phyloP scores from a whole-genome alignment of 1,139 yeast species.

The Waltiozyma sp. region DNA sequence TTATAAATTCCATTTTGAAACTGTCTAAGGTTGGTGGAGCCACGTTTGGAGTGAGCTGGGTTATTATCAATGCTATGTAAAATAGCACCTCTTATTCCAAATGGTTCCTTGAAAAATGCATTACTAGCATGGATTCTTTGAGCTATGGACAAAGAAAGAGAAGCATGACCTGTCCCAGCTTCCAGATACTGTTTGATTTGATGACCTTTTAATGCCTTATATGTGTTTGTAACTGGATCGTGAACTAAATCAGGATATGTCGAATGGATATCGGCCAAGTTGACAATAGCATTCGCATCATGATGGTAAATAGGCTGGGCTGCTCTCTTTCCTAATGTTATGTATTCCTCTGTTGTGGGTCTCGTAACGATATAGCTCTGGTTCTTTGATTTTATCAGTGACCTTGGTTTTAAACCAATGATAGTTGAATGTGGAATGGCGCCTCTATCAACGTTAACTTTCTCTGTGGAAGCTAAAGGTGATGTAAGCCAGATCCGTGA shows the following conservation, averaged over 20 bases:
- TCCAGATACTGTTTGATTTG: slow-evolving; percentile 28
- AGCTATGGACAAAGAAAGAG: slow-evolving; percentile 33
- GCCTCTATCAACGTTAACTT: slow-evolving; percentile 19
- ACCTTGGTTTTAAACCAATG: slow-evolving; percentile 19
- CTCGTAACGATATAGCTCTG: slow-evolving; percentile 23
- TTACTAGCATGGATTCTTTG: slow-evolving; percentile 32
- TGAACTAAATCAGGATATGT: slow-evolving; percentile 25
- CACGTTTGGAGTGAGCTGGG: slow-evolving; percentile 27
- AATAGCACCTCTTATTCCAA: slow-evolving; percentile 29
- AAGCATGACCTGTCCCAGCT: slow-evolving; percentile 45
- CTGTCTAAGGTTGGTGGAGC: slow-evolving; percentile 24
- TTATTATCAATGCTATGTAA: slow-evolving; percentile 33
- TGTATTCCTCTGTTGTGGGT: slow-evolving; percentile 34
- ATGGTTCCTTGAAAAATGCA: slow-evolving; percentile 20
- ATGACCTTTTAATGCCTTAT: slow-evolving; percentile 15
- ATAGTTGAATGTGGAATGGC: slow-evolving; percentile 25
- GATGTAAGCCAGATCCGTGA: slow-evolving; percentile 17
- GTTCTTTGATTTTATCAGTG: slow-evolving; percentile 15
- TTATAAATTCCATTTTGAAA: slow-evolving; percentile 31
- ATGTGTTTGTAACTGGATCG: slow-evolving; percentile 11
- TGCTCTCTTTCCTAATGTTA: slow-evolving; percentile 26
- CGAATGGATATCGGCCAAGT: slow-evolving; percentile 32
- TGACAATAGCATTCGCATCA: slow-evolving; percentile 35
- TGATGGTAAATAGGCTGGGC: slow-evolving; percentile 39
- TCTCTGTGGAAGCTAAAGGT: slow-evolving; percentile 14